Base-by-base conservation (phyloP, 2,329 filamentous ascomycete genomes). In the Penicillium sp. region DNA sequence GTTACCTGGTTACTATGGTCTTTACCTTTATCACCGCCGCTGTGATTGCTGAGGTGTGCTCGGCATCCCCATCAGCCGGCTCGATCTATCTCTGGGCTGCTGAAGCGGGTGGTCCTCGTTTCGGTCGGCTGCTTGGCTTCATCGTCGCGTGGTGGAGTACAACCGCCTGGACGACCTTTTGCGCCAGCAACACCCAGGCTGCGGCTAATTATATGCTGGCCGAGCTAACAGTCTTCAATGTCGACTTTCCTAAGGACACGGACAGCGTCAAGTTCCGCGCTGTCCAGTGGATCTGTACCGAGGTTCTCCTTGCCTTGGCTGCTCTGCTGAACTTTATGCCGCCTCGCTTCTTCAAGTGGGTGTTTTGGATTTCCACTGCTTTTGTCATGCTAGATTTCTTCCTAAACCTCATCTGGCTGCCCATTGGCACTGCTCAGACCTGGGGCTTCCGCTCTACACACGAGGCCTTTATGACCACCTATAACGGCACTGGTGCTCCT, bases 131-230 rank as follows among this genome's bases (percentile, higher is more conserved):
- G 0, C 73, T 82, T 46, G 80, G 80, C 15, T 82, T 81, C 61
- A 66, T 81, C n/a, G 80, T 82, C n/a, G 80, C 80, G 0, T 83
- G 80, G 80, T 83, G 80, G 80, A 80, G 77, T 57, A 81, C 79
- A 0, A 82, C 80, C 0, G 80, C 81, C 1, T 83, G 80, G 80
- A 83, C 80, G 2, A 82, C 77, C 0, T 79, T 79, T 48, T 79
- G 76, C 60, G 77, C 77, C 2, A 79, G 77, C 53, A 79, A 79
- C 55, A 78, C 76, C 0, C 77, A 79, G 50, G 68, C 72, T 24
- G 76, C 76, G 12, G 72, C 72, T 13, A 79, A 79, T 52, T 79
- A 78, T 43, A 76, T 79, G 73, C 73, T 79, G 41, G 73, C 77
- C 37, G 80, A 83, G 71, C 75, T 82, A 37, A 76, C 75, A 0